These are phyloP conservation scores for Collybiopsis luxurians DNA, from an alignment of 768 basidiomycete species.

Conservation along the genomic window DNA sequence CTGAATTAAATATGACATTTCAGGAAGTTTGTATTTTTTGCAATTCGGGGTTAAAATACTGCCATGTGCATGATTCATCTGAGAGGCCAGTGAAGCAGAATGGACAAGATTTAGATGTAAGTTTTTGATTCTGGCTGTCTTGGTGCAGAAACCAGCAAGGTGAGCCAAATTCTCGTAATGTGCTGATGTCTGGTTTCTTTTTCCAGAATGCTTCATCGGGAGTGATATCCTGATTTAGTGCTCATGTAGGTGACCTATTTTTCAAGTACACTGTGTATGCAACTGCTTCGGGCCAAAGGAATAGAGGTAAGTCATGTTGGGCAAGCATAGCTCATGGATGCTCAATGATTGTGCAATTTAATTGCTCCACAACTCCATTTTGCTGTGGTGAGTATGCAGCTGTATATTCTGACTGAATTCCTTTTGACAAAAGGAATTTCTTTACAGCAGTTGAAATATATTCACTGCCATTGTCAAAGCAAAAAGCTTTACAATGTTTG, in stretches of 20 bases:
- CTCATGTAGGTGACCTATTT: background rate
- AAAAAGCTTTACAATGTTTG: background rate
- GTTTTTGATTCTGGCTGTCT: conserved; percentile 18
- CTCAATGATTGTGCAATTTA: background rate
- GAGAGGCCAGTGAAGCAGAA: conserved; percentile 15
- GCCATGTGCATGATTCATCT: conserved; percentile 20
- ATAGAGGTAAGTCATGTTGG: background rate
- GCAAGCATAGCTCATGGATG: background rate
- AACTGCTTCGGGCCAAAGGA: background rate
- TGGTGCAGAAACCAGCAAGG: conserved; percentile 10
- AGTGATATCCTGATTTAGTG: conserved; percentile 2
- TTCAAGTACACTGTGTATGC: background rate
- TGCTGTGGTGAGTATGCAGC: background rate
- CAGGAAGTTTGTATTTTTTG: conserved; percentile 20
- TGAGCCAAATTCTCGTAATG: conserved; percentile 24
- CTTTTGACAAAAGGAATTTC: background rate
- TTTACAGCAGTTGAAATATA: background rate
- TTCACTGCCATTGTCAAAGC: background rate
- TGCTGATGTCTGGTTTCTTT: conserved; percentile 18
- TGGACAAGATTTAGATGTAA: conserved; percentile 9
- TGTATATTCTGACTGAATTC: background rate
- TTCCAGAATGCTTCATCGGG: conserved; percentile 16
- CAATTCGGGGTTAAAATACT: conserved; percentile 19
- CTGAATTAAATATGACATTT: conserved; percentile 23
- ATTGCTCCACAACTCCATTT: background rate